phyloP scores from a whole-genome alignment of 805 yeast species.

The Torulaspora delbrueckii region DNA sequence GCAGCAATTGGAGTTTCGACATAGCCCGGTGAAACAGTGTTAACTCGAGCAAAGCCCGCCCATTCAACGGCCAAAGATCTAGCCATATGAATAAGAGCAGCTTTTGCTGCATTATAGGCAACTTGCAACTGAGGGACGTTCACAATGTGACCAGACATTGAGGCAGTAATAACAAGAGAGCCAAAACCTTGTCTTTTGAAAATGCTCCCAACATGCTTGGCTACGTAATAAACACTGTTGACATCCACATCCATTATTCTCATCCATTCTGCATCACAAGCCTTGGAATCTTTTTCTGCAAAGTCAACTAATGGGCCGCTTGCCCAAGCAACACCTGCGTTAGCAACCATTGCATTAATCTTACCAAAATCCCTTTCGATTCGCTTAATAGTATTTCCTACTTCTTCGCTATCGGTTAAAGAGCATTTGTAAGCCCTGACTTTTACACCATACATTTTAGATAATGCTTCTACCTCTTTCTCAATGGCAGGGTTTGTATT shows the following conservation, averaged over 20 bases:
- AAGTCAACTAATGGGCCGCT: constrained; percentile 53
- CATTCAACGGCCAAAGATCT: constrained; percentile 81
- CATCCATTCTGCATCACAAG: constrained; percentile 59
- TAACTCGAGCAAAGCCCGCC: constrained; percentile 84
- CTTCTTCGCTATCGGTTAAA: constrained; percentile 26
- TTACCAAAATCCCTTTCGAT: constrained; percentile 57
- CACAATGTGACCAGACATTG: constrained; percentile 85
- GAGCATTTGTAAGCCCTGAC: constrained; percentile 48
- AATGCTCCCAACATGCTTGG: constrained; percentile 65
- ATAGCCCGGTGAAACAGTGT: constrained; percentile 83
- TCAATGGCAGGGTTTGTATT: constrained; percentile 45
- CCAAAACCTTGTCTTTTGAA: constrained; percentile 73
- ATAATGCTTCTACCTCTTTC: constrained; percentile 28
- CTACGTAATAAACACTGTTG: constrained; percentile 75
- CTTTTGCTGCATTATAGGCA: constrained; percentile 81
- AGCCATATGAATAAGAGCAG: constrained; percentile 71
- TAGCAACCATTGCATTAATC: constrained; percentile 79
- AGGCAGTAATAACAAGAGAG: constrained; percentile 77
- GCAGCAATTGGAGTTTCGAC: constrained; percentile 64
- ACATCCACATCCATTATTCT: constrained; percentile 70
- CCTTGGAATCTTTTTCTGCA: constrained; percentile 37
- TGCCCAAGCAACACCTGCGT: constrained; percentile 82
- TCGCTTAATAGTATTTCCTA: constrained; percentile 25
- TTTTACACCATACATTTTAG: constrained; percentile 56
- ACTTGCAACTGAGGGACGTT: constrained; percentile 86